phyloP scores from a whole-genome alignment of 139 green algal species.

The Closterium sp. region DNA sequence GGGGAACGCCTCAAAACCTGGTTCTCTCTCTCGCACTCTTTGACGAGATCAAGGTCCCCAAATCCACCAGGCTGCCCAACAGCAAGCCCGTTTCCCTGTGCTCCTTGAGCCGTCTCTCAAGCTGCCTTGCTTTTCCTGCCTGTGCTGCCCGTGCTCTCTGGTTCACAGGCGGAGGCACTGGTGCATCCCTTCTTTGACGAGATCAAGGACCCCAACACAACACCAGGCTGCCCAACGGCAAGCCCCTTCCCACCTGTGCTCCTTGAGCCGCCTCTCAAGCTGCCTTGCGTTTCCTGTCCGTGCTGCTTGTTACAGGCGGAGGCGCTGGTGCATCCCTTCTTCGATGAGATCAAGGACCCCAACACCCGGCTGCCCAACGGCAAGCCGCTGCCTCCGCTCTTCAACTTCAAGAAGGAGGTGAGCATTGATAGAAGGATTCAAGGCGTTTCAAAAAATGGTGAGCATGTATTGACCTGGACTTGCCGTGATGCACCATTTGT shows the following conservation, averaged over 20 bases:
- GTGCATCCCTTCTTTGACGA: slow-evolving; percentile 94
- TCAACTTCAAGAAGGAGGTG: slow-evolving; percentile 71
- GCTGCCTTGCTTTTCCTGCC: too few relatives aligned
- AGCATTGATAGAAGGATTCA: not conserved
- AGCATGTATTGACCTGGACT: not conserved
- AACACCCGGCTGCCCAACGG: slow-evolving; percentile 79
- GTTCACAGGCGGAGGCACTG: slow-evolving; percentile 34
- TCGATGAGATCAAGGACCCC: slow-evolving; percentile 90
- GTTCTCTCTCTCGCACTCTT: too few relatives aligned
- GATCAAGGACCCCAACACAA: slow-evolving; percentile 72
- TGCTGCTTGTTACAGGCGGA: slow-evolving; percentile 23
- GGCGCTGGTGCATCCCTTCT: slow-evolving; percentile 81
- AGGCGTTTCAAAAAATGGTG: not conserved
- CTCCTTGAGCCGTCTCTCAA: too few relatives aligned
- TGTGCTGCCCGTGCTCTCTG: too few relatives aligned
- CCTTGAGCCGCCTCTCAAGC: too few relatives aligned
- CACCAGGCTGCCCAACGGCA: slow-evolving; percentile 77
- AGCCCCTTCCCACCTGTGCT: slow-evolving; percentile 62
- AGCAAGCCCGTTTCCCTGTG: too few relatives aligned
- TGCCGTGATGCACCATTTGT: not conserved
- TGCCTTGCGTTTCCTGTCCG: too few relatives aligned
- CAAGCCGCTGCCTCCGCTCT: slow-evolving; percentile 78
- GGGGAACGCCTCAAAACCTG: too few relatives aligned
- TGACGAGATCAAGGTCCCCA: too few relatives aligned
- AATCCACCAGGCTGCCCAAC: too few relatives aligned